Evolutionary conservation across 2,329 filamentous ascomycete species (phyloP).

Genomic region (Pseudogymnoascus sp.): DNA sequence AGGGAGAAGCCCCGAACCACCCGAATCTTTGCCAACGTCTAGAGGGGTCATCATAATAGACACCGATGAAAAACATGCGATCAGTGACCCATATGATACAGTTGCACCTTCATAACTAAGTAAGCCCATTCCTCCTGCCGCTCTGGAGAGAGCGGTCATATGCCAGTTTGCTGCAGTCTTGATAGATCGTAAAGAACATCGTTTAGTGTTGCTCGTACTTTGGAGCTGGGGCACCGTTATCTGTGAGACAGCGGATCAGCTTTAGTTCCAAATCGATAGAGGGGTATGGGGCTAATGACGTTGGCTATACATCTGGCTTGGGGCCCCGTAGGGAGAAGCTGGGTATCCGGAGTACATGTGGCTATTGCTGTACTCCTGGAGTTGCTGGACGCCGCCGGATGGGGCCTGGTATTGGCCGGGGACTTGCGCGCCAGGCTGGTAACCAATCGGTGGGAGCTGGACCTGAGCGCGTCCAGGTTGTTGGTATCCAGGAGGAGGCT

Average conservation of each 20-base stretch:
- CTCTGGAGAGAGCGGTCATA: background rate
- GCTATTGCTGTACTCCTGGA: slow-evolving; percentile 46
- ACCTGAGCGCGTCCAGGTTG: slow-evolving; percentile 45
- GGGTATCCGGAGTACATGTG: slow-evolving; percentile 52
- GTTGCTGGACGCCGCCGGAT: slow-evolving; percentile 44
- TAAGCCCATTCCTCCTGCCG: slow-evolving; percentile 14
- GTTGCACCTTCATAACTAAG: slow-evolving; percentile 18
- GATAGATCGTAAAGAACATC: background rate
- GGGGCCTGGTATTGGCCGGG: slow-evolving; percentile 58
- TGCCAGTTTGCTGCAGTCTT: background rate
- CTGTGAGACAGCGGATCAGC: slow-evolving; percentile 21
- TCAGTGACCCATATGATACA: slow-evolving; percentile 30
- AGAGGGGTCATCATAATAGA: slow-evolving; percentile 15
- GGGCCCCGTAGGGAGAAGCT: slow-evolving; percentile 45
- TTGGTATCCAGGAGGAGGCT: slow-evolving; percentile 38
- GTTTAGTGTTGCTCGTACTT: slow-evolving; percentile 27
- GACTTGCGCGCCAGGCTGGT: slow-evolving; percentile 50
- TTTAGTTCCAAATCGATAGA: slow-evolving; percentile 8
- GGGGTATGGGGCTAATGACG: slow-evolving; percentile 34
- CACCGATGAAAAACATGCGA: slow-evolving; percentile 23
- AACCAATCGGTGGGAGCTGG: slow-evolving; percentile 69
- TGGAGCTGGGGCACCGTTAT: slow-evolving; percentile 22
- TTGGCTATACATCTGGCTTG: slow-evolving; percentile 50
- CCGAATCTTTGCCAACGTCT: slow-evolving; percentile 29
- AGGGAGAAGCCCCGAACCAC: slow-evolving; percentile 24